phyloP scores from a whole-genome alignment of 2,329 filamentous ascomycete genomes.

The Sporothrix humicola region DNA sequence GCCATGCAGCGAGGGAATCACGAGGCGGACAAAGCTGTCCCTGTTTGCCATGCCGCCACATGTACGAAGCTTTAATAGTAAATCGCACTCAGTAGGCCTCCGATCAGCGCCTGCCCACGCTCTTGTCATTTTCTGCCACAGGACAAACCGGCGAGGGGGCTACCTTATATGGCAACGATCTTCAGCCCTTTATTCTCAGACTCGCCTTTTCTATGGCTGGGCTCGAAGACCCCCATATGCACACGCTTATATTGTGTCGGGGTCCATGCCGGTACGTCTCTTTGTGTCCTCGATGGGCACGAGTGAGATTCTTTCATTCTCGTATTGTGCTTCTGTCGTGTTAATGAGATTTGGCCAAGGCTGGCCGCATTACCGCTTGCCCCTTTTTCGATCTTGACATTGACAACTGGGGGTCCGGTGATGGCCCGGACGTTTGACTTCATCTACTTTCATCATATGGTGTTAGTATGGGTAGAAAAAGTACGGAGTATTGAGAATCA shows the following conservation, averaged over 20 bases:
- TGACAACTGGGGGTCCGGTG: neutral
- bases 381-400: neutral
- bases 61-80: too few relatives aligned
- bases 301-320: neutral
- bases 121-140: neutral
- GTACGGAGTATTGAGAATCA: neutral
- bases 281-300: neutral
- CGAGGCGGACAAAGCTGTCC: slow-evolving; percentile 8
- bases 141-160: slow-evolving; percentile 1
- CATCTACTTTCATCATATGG: neutral
- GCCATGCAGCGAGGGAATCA: neutral
- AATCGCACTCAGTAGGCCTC: neutral
- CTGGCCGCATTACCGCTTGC: neutral
- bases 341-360: too few relatives aligned
- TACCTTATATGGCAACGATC: slow-evolving; percentile 22
- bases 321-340: neutral
- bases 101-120: neutral
- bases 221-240: neutral
- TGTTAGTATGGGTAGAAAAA: neutral
- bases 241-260: neutral
- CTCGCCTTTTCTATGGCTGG: neutral
- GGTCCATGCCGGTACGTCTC: neutral
- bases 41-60: neutral
- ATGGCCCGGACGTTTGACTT: neutral
- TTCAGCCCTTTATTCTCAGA: neutral